Evolutionary conservation across 164 flowering plant genomes (phyloP), one percentile per base, ranked within the genome.

Genomic region (Echeveria elegans): DNA sequence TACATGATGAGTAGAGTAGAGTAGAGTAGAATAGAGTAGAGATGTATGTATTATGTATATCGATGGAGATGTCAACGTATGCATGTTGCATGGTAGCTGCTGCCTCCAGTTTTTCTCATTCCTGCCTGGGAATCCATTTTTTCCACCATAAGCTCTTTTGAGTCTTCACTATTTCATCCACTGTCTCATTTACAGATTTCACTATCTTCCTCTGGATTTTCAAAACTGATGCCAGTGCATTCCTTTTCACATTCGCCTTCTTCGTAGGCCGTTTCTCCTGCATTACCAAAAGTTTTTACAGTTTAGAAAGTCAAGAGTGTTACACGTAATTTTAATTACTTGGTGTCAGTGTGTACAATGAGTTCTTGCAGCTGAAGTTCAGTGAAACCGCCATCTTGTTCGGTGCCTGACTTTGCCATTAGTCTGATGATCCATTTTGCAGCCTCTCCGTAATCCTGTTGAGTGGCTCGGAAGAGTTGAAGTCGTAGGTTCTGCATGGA

Each of bases 141-240:
- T 93, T 94, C 99, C 99, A 94, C 97, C 99, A 94, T n/a, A 91
- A 69, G 75, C 96, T 91, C 83, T 87, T 94, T 66, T 90, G 69
- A 24, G 77, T 78, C 65, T 69, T 77, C 76, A 66, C 84, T 18
- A 94, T 83, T 74, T 87, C 96, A 64, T 86, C 96, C 72, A 91
- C 76, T 73, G 92, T 94, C 82, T 88, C 88, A 66, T 83, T 88
- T 69, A 89, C 18, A 10, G 96, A 89, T 63, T 71, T 82, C 5
- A 80, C 10, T 16, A 94, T 75, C 80, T 88, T 91, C 74, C 96
- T 82, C 72, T 87, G 91, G 31, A 94, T 70, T 61, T 82, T 74
- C 66, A 91, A 89, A 43, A 73, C 87, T 28, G 94, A 87, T 30
- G 97, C 97, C 31, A 94, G 85, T 11, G 85, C 96, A 75, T 89